These are phyloP conservation scores for Dipodascopsis uninucleata DNA, from an alignment of 805 yeast genomes.

Conservation along the genomic window DNA sequence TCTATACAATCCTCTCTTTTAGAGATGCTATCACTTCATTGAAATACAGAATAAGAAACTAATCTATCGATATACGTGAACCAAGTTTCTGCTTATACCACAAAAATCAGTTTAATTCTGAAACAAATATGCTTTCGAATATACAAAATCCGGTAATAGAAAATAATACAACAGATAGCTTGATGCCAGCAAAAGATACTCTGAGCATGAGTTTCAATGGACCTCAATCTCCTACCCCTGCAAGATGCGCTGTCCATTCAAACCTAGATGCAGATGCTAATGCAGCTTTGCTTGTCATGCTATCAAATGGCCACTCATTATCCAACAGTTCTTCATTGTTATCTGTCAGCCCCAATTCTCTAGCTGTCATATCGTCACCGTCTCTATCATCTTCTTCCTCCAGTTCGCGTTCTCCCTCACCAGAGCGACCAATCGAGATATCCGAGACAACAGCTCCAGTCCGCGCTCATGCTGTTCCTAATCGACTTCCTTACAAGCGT, in stretches of 20 bases:
- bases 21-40: too few species aligned
- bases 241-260: constrained; percentile 1
- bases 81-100: too few species aligned
- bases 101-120: too few species aligned
- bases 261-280: not conserved
- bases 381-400: not conserved
- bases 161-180: too few species aligned
- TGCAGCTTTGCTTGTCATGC: constrained; percentile 1
- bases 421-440: not conserved
- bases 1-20: too few species aligned
- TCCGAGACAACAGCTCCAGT: not conserved
- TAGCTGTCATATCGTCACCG: not conserved
- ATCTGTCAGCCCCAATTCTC: not conserved
- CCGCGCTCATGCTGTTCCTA: constrained; percentile 12
- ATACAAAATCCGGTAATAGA: too few species aligned
- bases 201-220: too few species aligned
- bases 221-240: constrained; percentile 1
- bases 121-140: too few species aligned
- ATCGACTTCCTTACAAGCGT: not conserved
- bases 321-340: not conserved
- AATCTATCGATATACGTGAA: too few species aligned
- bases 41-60: too few species aligned
- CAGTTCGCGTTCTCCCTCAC: constrained; percentile 2
- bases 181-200: too few species aligned
- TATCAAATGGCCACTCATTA: not conserved